Evolutionary conservation across 129 eudicot genomes (phyloP), one percentile per base, ranked within the genome.

Genomic region (Tagetes erecta): DNA sequence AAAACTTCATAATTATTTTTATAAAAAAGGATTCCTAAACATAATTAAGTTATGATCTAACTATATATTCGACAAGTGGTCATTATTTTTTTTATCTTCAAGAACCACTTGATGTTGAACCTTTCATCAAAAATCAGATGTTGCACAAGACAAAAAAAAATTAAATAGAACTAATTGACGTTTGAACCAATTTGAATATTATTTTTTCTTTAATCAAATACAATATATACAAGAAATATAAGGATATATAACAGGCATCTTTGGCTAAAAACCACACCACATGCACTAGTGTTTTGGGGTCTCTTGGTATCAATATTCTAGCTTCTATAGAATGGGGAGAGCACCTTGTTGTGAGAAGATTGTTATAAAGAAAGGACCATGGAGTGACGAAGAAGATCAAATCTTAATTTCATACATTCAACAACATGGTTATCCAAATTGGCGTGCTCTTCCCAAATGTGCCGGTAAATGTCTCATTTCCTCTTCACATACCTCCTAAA

Each of bases 361-460:
- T 77, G 97, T 95, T 58, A 78, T 91, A 55, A 91, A 88, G 86
- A 91, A 70, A 79, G 97, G 97, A n/a, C 92, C 95, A 64, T 91
- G 97, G 97, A 78, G 86, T 68, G 80, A 67, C 6, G 91, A 91
- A 49, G 97, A 91, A 86, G 97, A 91, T 65, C 79, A 83, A 42
- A 58, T 79, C 73, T 68, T 91, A 70, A 71, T 83, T 38, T 80
- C 89, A 67, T 84, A 80, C 78, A 83, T 91, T 11, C 82, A 64
- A 27, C 67, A 80, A 49, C 71, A 88, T 73, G 97, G 96, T 38
- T 92, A 91, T 75, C 76, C 78, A 2, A 91, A 88, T 44, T 91
- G 97, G 97, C 83, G 97, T 36, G 92, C 95, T 35, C 96, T 91
- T 76, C 97, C 97, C 11, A 88, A 86, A 79, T 90, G 62, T 76